Percentiles rank a stretch among this genome's conserved stretches.
Evolutionary conservation across 495 filamentous ascomycete genomes (phyloP).

Genomic region (Ramalina peruviana): DNA sequence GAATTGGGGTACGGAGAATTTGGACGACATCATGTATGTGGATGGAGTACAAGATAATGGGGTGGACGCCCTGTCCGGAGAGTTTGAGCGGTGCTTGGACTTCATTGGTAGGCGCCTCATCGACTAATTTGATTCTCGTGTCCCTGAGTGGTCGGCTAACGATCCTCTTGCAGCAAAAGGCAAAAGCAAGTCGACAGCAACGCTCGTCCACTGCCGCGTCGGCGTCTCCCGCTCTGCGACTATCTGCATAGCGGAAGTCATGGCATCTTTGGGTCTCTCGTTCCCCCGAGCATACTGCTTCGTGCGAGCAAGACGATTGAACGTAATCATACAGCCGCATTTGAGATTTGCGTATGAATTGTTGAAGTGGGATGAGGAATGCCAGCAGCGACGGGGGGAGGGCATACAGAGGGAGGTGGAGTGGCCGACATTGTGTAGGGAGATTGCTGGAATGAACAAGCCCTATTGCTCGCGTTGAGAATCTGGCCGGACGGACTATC

Average conservation of each 20-base stretch:
- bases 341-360: conserved; percentile 58
- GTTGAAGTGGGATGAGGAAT: conserved; percentile 83
- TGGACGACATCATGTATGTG: conserved; percentile 70
- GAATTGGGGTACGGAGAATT: conserved; percentile 56
- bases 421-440: conserved; percentile 75
- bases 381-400: conserved; percentile 29
- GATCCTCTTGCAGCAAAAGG: conserved; percentile 46
- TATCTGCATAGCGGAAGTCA: conserved; percentile 96
- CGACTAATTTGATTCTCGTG: background rate
- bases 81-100: conserved; percentile 74
- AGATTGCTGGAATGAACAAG: conserved; percentile 90
- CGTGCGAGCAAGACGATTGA: conserved; percentile 77
- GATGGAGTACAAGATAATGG: conserved; percentile 90
- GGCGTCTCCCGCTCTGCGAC: conserved; percentile 91
- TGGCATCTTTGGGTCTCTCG: conserved; percentile 62
- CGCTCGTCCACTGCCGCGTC: conserved; percentile 90
- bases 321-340: conserved; percentile 61
- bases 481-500: too few relatives aligned
- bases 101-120: conserved; percentile 63
- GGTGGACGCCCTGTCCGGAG: conserved; percentile 76
- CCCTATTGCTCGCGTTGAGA: conserved; percentile 52
- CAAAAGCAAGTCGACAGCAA: conserved; percentile 60
- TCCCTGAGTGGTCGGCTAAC: background rate
- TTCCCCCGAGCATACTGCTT: conserved; percentile 94
- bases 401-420: conserved; percentile 64